Conservation (phyloP, 805 yeast species). For the Zygosaccharomyces bisporus region DNA sequence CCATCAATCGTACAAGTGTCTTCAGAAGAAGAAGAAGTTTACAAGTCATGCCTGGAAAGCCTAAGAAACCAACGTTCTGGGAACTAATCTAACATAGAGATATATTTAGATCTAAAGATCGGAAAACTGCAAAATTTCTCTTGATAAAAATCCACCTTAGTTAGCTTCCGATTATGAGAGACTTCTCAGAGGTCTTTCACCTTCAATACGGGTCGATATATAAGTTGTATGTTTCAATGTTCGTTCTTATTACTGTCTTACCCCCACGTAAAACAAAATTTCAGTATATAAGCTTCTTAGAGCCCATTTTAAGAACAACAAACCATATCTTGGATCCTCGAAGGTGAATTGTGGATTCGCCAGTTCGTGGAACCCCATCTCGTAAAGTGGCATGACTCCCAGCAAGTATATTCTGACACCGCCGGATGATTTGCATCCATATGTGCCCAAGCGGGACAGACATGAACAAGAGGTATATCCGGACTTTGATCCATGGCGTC, state of each 20-base stretch:
- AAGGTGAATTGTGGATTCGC: neutral
- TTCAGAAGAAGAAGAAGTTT: conserved; percentile 38
- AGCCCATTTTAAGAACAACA: neutral
- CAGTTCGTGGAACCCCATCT: conserved; percentile 1
- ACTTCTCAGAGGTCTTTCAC: neutral
- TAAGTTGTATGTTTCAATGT: neutral
- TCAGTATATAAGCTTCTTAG: conserved; percentile 5
- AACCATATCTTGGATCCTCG: neutral
- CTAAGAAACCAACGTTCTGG: conserved; percentile 37
- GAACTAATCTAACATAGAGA: neutral
- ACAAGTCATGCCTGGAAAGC: conserved; percentile 43
- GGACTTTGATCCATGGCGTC: conserved; percentile 37
- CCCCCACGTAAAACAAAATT: conserved; percentile 6
- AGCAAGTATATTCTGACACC: conserved; percentile 32
- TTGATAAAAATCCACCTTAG: too few species aligned
- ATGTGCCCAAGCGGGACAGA: conserved; percentile 16
- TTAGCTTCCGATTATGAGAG: too few species aligned
- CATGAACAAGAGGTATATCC: conserved; percentile 25
- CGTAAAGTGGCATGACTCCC: conserved; percentile 17
- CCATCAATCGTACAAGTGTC: conserved; percentile 32
- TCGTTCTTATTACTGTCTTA: neutral
- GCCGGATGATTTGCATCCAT: conserved; percentile 36
- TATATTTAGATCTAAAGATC: neutral
- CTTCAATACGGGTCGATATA: neutral
- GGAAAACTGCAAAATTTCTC: neutral